Evolutionary conservation across 148 eudicot genomes (phyloP).

Genomic region (Nyssa sinensis): DNA sequence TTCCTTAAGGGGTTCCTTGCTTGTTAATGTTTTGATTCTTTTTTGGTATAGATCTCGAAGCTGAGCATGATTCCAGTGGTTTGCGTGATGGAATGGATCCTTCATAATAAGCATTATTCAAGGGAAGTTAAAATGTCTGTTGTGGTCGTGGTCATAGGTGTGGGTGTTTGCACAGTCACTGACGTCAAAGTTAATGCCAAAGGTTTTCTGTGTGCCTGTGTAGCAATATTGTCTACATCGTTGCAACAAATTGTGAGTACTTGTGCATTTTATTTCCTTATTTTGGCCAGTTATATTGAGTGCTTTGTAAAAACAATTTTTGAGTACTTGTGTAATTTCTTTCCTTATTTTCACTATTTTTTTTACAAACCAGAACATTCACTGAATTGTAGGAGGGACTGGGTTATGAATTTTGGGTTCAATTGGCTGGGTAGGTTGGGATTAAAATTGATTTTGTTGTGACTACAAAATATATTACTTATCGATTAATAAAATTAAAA

Average conservation of each 20-base stretch:
- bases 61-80: slow-evolving; percentile 89
- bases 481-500: too few species aligned
- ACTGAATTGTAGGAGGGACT: too few species aligned
- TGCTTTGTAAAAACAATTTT: too few species aligned
- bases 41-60: slow-evolving; percentile 59
- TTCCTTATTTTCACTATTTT: too few species aligned
- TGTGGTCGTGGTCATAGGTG: slow-evolving; percentile 76
- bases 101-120: slow-evolving; percentile 64
- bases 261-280: slow-evolving; percentile 5
- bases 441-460: too few species aligned
- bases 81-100: slow-evolving; percentile 80
- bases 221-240: slow-evolving; percentile 69
- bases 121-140: slow-evolving; percentile 75
- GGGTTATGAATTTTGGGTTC: too few species aligned
- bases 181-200: slow-evolving; percentile 78
- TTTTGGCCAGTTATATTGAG: slow-evolving; percentile 4
- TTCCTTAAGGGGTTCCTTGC: not conserved
- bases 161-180: slow-evolving; percentile 84
- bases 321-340: too few species aligned
- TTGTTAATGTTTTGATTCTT: not conserved
- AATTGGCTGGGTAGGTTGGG: too few species aligned
- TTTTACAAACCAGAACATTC: too few species aligned
- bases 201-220: slow-evolving; percentile 74
- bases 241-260: slow-evolving; percentile 79
- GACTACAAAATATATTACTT: too few species aligned